A percentile compares a stretch with the other conserved stretches of the same genome.
Evolutionary conservation across 345 rosid species (phyloP).

Genomic region (Excoecaria cochinchinensis): DNA sequence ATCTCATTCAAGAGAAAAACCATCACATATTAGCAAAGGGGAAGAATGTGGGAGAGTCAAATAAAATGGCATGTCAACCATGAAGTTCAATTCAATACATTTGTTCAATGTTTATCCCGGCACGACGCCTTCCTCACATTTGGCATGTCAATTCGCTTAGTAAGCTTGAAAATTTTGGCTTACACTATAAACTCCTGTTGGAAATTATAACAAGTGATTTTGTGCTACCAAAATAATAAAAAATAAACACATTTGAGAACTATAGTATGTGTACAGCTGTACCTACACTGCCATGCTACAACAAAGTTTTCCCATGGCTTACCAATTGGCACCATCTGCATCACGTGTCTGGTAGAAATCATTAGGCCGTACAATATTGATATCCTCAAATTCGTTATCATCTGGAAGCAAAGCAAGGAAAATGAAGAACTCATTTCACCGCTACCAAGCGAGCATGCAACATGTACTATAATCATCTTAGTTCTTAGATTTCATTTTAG

Average conservation of each 20-base stretch:
- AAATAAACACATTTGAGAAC: not conserved
- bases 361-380: slow-evolving; percentile 52
- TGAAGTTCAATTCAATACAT: not conserved
- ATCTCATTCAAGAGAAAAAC: no score
- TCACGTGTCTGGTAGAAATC: slow-evolving; percentile 70
- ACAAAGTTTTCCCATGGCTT: slow-evolving; percentile 8
- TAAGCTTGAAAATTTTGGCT: not conserved
- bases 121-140: not conserved
- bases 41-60: not conserved
- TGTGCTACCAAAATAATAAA: not conserved
- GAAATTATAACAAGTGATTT: not conserved
- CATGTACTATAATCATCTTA: not conserved
- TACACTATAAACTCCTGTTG: not conserved
- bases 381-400: slow-evolving; percentile 70
- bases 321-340: slow-evolving; percentile 50
- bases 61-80: not conserved
- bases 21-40: no score
- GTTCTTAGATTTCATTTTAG: not conserved
- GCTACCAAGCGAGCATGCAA: not conserved
- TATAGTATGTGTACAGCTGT: not conserved
- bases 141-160: not conserved
- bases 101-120: not conserved
- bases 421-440: not conserved
- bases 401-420: slow-evolving; percentile 37
- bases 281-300: not conserved